Evolutionary conservation across 345 rosid genomes (phyloP), one percentile per base, ranked within the genome.

Genomic region (Euclidium syriacum): DNA sequence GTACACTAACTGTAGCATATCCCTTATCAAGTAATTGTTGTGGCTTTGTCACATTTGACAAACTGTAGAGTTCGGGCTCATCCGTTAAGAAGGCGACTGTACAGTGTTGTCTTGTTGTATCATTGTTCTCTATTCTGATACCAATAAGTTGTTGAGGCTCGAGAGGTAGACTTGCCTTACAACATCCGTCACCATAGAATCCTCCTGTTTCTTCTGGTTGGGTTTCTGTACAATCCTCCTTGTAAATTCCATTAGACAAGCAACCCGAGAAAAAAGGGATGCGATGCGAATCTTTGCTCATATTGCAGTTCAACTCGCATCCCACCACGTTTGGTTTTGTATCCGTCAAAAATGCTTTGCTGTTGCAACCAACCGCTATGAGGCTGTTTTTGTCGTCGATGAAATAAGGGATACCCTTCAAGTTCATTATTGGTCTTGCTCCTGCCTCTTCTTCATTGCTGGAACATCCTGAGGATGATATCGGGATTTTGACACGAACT

Each of bases 161-260:
- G 10, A 0, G 0, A 26, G 77, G 74, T 42, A 73, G 44, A 1
- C n/a, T 0, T 1, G 44, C 53, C 41, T 78, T 61, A 26, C 87
- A 83, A 41, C 85, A 83, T 14, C 81, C 71, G 10, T 68, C 36
- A 6, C 81, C 81, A 12, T 68, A 3, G 62, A n/a, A n/a, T n/a
- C 81, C 79, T 1, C 1, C 17, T 55, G 23, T 35, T 8, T 36
- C 63, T 18, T 46, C 39, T 27, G 56, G 56, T 46, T 11, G 33
- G 24, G 2, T 5, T 12, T 12, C 39, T 23, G 3, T 2, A 43
- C 62, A 65, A 12, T 0, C 9, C 34, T 6, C 2, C 15, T 8
- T 1, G 22, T 12, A 0, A 10, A 2, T 1, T 17, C 34, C n/a
- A n/a, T n/a, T 17, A 5, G 54, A 2, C 25, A 66, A 10, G 48